A percentile compares a stretch with the other conserved stretches of the same genome.
phyloP scores from a whole-genome alignment of 2,329 filamentous ascomycete genomes.

The Chalaropsis thielavioides region DNA sequence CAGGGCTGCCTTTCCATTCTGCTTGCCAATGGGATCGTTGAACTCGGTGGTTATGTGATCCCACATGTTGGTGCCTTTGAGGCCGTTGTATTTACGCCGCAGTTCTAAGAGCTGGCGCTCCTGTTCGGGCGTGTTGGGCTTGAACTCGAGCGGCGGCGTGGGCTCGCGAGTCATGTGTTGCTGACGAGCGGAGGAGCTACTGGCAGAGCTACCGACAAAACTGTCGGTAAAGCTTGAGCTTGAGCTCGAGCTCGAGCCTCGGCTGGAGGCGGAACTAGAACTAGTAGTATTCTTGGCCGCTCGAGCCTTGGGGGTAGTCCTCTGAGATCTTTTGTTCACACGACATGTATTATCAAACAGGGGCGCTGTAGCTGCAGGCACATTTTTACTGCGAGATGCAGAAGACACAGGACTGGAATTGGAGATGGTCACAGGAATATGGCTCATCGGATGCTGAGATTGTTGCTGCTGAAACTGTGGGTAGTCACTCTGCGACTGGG shows the following conservation, averaged over 20 bases:
- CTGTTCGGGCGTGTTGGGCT: conserved; percentile 32
- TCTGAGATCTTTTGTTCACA: not conserved
- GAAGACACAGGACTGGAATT: not conserved
- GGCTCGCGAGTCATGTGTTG: conserved; percentile 25
- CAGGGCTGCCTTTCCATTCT: conserved; percentile 34
- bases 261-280: conserved; percentile 21
- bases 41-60: conserved; percentile 36
- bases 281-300: not conserved
- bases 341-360: not conserved
- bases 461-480: conserved; percentile 21
- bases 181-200: conserved; percentile 35
- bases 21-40: conserved; percentile 24
- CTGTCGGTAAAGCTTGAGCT: conserved; percentile 30
- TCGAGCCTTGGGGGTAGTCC: not conserved
- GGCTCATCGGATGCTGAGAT: conserved; percentile 20
- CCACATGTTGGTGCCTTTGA: conserved; percentile 46
- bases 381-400: not conserved
- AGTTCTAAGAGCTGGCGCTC: conserved; percentile 36
- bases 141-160: conserved; percentile 26
- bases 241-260: conserved; percentile 26
- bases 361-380: not conserved
- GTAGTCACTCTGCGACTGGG: not conserved
- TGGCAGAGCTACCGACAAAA: too few species aligned
- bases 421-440: not conserved
- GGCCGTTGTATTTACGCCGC: conserved; percentile 31